A percentile compares a stretch with the other conserved stretches of the same genome.
Conservation (phyloP, 2,329 filamentous ascomycete genomes). For the Aspergillus versicolor region DNA sequence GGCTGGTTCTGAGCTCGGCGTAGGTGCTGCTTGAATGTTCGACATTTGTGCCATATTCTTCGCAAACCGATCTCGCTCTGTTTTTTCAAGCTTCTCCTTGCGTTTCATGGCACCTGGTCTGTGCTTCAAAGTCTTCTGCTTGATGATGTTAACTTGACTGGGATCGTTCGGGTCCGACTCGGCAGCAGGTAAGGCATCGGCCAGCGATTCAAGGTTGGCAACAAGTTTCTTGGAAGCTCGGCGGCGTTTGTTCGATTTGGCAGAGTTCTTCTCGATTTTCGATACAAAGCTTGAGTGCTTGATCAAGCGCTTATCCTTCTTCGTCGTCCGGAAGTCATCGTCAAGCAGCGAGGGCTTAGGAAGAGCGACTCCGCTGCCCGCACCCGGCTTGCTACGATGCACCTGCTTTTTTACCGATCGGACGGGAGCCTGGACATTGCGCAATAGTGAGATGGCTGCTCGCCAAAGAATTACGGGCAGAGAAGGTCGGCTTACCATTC, state of each 20-base stretch:
- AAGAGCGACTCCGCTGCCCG: constrained; percentile 19
- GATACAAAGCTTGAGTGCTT: constrained; percentile 78
- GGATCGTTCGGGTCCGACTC: constrained; percentile 49
- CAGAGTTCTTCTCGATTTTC: constrained; percentile 65
- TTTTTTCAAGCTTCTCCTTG: constrained; percentile 75
- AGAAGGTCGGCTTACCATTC: not conserved
- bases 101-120: constrained; percentile 77
- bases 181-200: constrained; percentile 72
- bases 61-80: constrained; percentile 81
- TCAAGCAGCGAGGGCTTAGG: constrained; percentile 24
- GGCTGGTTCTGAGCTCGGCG: constrained; percentile 17
- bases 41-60: constrained; percentile 77
- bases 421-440: constrained; percentile 30
- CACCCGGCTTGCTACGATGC: constrained; percentile 15
- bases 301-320: constrained; percentile 79
- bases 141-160: constrained; percentile 65
- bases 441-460: not conserved
- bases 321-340: constrained; percentile 64
- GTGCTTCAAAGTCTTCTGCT: constrained; percentile 71
- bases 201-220: constrained; percentile 71
- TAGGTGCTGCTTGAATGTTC: constrained; percentile 34
- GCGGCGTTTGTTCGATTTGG: constrained; percentile 61
- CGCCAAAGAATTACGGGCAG: not conserved
- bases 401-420: constrained; percentile 21
- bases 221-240: constrained; percentile 75